phyloP scores from a whole-genome alignment of 208 protist species.

The Trypanosoma grayi region DNA sequence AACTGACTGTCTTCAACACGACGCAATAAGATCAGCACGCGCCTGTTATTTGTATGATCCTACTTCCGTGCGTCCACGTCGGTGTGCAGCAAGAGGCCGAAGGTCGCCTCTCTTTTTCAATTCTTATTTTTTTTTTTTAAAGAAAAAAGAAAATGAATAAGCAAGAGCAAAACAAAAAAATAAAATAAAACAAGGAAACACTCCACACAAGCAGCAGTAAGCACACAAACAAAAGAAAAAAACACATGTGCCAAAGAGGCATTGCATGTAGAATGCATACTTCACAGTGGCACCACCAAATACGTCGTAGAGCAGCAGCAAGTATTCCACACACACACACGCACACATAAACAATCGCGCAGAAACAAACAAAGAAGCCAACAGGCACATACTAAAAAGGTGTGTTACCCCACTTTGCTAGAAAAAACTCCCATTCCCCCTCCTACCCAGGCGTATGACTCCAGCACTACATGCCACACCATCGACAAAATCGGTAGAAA shows the following conservation, averaged over 20 bases:
- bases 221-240: slow-evolving; percentile 19
- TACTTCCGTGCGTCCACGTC: neutral
- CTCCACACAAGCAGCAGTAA: neutral
- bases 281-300: too few species aligned
- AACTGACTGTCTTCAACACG: too few species aligned
- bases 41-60: too few species aligned
- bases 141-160: slow-evolving; percentile 1
- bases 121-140: slow-evolving; percentile 2
- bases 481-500: too few species aligned
- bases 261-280: too few species aligned
- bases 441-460: too few species aligned
- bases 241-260: neutral
- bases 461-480: too few species aligned
- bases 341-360: neutral
- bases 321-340: neutral
- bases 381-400: too few species aligned
- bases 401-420: too few species aligned
- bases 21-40: too few species aligned
- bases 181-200: slow-evolving; percentile 16
- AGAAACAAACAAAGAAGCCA: neutral
- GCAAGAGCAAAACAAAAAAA: slow-evolving; percentile 20
- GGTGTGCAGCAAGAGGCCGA: neutral
- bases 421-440: too few species aligned
- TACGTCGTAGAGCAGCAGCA: neutral
- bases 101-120: slow-evolving; percentile 2